Evolutionary conservation across 2,329 filamentous ascomycete species (phyloP).

Genomic region (Oidium heveae): DNA sequence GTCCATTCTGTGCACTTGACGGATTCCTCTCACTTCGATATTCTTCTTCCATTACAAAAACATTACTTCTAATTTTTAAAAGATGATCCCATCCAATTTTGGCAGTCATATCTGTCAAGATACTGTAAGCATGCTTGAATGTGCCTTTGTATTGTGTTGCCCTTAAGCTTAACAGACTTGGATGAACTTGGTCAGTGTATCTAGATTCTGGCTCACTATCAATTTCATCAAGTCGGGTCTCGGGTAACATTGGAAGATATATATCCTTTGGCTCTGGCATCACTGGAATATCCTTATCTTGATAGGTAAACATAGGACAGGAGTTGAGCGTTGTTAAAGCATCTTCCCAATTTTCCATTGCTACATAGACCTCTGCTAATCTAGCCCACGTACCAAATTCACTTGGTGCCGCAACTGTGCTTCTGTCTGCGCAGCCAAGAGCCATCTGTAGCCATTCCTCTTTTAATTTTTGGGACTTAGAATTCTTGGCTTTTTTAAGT

Average conservation of each 20-base stretch:
- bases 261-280: conserved; percentile 86
- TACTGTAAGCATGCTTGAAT: conserved; percentile 80
- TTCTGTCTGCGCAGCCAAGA: conserved; percentile 76
- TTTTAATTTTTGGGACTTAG: conserved; percentile 26
- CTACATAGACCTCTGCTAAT: conserved; percentile 78
- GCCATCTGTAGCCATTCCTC: conserved; percentile 59
- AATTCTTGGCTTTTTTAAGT: conserved; percentile 48
- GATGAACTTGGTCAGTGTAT: conserved; percentile 66
- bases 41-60: conserved; percentile 99
- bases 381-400: conserved; percentile 95
- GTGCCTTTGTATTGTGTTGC: conserved; percentile 84
- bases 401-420: conserved; percentile 82
- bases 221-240: conserved; percentile 85
- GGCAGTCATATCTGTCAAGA: conserved; percentile 84
- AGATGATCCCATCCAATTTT: conserved; percentile 97
- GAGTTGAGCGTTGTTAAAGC: conserved; percentile 89
- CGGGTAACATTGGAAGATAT: conserved; percentile 61
- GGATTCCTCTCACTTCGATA: conserved; percentile 73
- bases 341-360: conserved; percentile 88
- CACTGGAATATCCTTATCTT: conserved; percentile 85
- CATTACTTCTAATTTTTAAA: conserved; percentile 78
- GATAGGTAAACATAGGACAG: conserved; percentile 98
- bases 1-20: conserved; percentile 18
- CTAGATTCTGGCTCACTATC: conserved; percentile 70
- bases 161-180: conserved; percentile 61